Evolutionary conservation across 164 flowering plant species (phyloP).

Genomic region (Magnolia sinica): DNA sequence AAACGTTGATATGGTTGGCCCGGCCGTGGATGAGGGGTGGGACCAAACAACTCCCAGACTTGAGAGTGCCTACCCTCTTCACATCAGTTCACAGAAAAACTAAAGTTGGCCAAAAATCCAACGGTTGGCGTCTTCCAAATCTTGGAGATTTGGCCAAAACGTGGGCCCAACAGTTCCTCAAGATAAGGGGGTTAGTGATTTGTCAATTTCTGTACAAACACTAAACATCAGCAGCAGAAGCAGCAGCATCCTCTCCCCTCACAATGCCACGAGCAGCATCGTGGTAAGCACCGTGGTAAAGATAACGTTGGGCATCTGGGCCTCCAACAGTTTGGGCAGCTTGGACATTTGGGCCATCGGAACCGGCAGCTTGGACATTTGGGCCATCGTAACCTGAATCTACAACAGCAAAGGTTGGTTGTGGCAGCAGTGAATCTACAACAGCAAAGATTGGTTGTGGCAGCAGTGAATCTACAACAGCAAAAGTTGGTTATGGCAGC

Average conservation of each 20-base stretch:
- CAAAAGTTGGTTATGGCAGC: conserved; percentile 4
- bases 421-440: neutral
- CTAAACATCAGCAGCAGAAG: conserved; percentile 4
- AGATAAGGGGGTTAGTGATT: neutral
- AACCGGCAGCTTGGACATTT: conserved; percentile 29
- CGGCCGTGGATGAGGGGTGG: neutral
- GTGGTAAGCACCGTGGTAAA: neutral
- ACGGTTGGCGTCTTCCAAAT: no score
- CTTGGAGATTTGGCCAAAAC: no score
- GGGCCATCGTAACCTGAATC: conserved; percentile 32
- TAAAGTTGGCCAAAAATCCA: neutral
- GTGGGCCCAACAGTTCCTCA: neutral
- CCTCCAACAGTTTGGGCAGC: neutral
- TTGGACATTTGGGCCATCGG: conserved; percentile 36
- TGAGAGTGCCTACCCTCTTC: neutral
- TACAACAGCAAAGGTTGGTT: neutral
- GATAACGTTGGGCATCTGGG: conserved; percentile 4
- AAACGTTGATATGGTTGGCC: no score
- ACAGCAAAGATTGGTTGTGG: neutral
- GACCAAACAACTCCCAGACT: neutral
- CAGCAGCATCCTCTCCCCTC: conserved; percentile 7
- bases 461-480: neutral
- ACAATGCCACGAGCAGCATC: conserved; percentile 1
- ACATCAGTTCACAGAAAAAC: neutral
- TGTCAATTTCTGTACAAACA: conserved; percentile 6